Evolutionary conservation across 352 stramenopile species (phyloP).

Genomic region (Pythium plurisporium): DNA sequence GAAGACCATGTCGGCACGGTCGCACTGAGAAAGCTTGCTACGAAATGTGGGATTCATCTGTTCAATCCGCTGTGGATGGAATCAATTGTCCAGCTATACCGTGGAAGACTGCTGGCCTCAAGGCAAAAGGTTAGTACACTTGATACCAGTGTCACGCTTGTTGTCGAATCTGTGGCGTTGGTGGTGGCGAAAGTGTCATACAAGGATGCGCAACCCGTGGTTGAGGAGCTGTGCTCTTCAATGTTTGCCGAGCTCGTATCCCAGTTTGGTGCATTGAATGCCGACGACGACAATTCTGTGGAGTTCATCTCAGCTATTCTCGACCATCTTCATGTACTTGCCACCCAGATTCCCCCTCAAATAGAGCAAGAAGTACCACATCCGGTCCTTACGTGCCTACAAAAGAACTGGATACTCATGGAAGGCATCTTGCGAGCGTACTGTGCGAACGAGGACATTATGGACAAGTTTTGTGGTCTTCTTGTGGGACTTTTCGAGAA

Average conservation of each 20-base stretch:
- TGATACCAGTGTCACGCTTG: constrained; percentile 44
- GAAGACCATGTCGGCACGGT: constrained; percentile 73
- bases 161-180: constrained; percentile 69
- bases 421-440: constrained; percentile 50
- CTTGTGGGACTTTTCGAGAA: constrained; percentile 57
- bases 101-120: constrained; percentile 29
- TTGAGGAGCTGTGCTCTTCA: constrained; percentile 56
- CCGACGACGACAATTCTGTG: constrained; percentile 40
- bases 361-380: constrained; percentile 61
- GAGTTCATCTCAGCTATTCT: constrained; percentile 61
- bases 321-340: constrained; percentile 53
- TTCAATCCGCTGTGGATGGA: constrained; percentile 72
- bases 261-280: constrained; percentile 38
- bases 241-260: constrained; percentile 63
- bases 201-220: constrained; percentile 49
- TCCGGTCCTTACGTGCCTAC: constrained; percentile 48
- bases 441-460: constrained; percentile 47
- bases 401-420: constrained; percentile 53
- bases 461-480: constrained; percentile 50
- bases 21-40: constrained; percentile 62
- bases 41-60: constrained; percentile 53
- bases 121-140: constrained; percentile 25
- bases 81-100: constrained; percentile 58
- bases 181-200: constrained; percentile 63
- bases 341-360: constrained; percentile 48